A percentile compares a stretch with the other conserved stretches of the same genome.
Conservation (phyloP, 148 eudicot genomes). For the Heliosperma pusillum region DNA sequence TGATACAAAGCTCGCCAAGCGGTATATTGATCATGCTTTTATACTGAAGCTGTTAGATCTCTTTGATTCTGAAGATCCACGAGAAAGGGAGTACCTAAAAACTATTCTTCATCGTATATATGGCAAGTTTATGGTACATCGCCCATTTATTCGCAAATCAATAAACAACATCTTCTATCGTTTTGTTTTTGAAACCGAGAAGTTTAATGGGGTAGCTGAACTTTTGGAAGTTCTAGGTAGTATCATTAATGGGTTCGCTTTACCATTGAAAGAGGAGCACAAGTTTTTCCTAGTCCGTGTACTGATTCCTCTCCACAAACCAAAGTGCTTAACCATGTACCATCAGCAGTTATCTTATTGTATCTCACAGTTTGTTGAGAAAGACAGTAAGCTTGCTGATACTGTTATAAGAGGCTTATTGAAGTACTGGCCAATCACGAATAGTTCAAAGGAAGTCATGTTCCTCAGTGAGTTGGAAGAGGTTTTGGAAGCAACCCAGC, state of each 20-base stretch:
- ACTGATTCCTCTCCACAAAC: conserved; percentile 85
- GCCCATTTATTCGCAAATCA: conserved; percentile 78
- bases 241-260: conserved; percentile 83
- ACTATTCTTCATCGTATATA: conserved; percentile 80
- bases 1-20: conserved; percentile 80
- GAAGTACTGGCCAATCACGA: conserved; percentile 89
- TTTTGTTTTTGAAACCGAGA: conserved; percentile 84
- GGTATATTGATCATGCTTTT: conserved; percentile 77
- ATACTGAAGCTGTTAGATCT: conserved; percentile 65
- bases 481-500: conserved; percentile 86
- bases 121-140: conserved; percentile 92
- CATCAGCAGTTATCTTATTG: conserved; percentile 92
- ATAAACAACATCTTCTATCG: conserved; percentile 82
- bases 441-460: conserved; percentile 95
- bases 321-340: conserved; percentile 72
- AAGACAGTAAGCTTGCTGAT: conserved; percentile 89
- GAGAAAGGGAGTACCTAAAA: conserved; percentile 85
- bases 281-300: conserved; percentile 75
- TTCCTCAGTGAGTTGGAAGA: conserved; percentile 86
- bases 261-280: conserved; percentile 94
- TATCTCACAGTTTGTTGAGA: conserved; percentile 86
- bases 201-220: conserved; percentile 86
- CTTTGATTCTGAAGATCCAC: conserved; percentile 85
- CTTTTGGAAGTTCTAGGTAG: conserved; percentile 90
- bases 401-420: conserved; percentile 79